These are phyloP conservation scores for Saccharomyces pastorianus DNA, from an alignment of 1,139 yeast genomes.

Conservation along the genomic window DNA sequence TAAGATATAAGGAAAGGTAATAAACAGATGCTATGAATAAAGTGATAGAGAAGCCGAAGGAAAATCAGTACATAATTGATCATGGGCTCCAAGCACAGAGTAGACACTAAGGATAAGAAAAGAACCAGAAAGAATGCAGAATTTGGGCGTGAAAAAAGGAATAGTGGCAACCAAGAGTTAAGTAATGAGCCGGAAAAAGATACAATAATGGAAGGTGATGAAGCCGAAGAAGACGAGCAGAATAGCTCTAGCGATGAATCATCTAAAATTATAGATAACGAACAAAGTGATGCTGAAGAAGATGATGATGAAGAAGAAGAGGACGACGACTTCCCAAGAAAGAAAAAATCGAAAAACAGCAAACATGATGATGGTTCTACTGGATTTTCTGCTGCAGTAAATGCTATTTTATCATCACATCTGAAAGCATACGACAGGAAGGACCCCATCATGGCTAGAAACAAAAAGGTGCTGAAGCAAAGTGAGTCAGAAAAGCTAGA, in stretches of 20 bases:
- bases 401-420: constrained; percentile 75
- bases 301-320: constrained; percentile 32
- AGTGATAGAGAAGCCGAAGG: not conserved
- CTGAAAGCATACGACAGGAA: constrained; percentile 80
- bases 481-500: constrained; percentile 78
- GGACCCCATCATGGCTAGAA: constrained; percentile 85
- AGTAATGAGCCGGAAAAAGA: not conserved
- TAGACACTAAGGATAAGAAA: not conserved
- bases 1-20: not conserved
- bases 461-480: constrained; percentile 56
- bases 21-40: not conserved
- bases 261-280: constrained; percentile 13
- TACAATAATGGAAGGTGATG: constrained; percentile 11
- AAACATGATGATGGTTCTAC: constrained; percentile 59
- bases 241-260: constrained; percentile 4
- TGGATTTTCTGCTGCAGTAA: constrained; percentile 73
- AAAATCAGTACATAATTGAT: not conserved
- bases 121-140: not conserved
- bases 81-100: not conserved
- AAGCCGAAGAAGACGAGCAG: constrained; percentile 9
- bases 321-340: constrained; percentile 40
- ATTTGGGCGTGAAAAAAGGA: not conserved
- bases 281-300: constrained; percentile 26
- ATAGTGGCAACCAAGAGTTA: not conserved
- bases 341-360: constrained; percentile 46